Conservation (phyloP, 495 filamentous ascomycete genomes). For the Neurospora tetrasperma region DNA sequence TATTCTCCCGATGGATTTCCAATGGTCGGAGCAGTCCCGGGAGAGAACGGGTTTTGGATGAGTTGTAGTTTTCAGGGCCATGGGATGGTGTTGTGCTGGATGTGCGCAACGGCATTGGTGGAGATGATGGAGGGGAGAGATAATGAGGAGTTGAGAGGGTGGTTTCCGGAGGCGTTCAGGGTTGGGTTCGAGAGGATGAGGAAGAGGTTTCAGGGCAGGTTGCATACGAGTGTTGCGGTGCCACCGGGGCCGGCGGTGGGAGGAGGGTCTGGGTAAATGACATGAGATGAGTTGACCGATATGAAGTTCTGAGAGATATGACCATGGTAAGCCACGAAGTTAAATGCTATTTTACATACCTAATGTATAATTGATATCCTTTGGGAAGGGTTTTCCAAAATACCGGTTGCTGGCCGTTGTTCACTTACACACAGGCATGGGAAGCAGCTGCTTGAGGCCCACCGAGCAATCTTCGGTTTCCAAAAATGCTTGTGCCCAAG, state of each 20-base stretch:
- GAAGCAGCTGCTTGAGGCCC: neutral
- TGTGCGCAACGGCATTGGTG: conserved; percentile 43
- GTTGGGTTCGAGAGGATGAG: conserved; percentile 35
- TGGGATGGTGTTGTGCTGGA: conserved; percentile 49
- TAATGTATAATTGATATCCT: neutral
- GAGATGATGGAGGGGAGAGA: conserved; percentile 37
- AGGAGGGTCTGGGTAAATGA: neutral
- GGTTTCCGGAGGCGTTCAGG: conserved; percentile 45
- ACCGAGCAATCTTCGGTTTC: neutral
- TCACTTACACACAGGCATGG: neutral
- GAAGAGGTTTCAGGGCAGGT: conserved; percentile 33
- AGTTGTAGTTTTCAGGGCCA: conserved; percentile 46
- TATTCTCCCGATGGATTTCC: conserved; percentile 46
- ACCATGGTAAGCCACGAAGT: neutral
- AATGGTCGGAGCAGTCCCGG: conserved; percentile 40
- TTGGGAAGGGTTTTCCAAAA: neutral
- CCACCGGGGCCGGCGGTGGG: neutral
- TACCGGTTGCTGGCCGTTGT: neutral
- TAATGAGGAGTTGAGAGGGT: conserved; percentile 21
- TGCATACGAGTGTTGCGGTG: conserved; percentile 9
- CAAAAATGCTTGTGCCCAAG: neutral
- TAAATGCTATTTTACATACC: neutral
- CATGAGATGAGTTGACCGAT: neutral
- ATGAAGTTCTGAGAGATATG: neutral
- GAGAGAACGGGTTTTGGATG: conserved; percentile 38